Evolutionary conservation across 495 filamentous ascomycete genomes (phyloP), one percentile per base, ranked within the genome.

Genomic region (Penicillium salamii): DNA sequence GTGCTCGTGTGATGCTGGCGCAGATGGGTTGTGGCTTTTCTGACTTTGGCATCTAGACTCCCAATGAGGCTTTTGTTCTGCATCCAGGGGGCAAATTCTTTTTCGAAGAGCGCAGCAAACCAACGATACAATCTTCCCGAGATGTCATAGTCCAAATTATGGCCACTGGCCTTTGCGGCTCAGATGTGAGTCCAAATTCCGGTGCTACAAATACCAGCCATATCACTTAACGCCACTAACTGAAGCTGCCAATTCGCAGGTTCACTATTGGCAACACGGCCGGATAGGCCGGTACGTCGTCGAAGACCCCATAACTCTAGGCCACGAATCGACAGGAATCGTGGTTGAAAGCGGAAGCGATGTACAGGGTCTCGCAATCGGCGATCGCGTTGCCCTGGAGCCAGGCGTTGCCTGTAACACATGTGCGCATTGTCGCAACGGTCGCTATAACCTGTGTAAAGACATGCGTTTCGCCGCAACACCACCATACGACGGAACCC

Each of bases 401-500:
- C 88, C 88, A 7, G 87, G 88, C 34, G 81, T 84, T 50, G 85
- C 88, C 1, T 91, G 88, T 73, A 78, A 88, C 31, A 75, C 72
- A 39, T 92, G 88, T 72, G 48, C 50, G 8, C 66, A 72, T 48
- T 92, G 88, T 71, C 81, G 87, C 32, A 62, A 67, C 23, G 88
- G 88, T 17, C 76, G 76, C 20, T 91, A 92, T 70, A 90, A 92
- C 65, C 83, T 92, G 17, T 92, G 88, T 66, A 68, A 73, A 2
- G 79, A 83, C 40, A 91, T 92, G 87, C 63, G 62, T 8, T 92
- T 92, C 52, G 88, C 88, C 39, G 88, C 88, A 2, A 89, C 86
- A 0, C 88, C 88, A 3, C 88, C 88, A 0, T 78, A 79, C 66
- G 56, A 78, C 57, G 89, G 89, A 37, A 89, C 88, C 0, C 75